A percentile compares a stretch with the other conserved stretches of the same genome.
phyloP scores from a whole-genome alignment of 768 basidiomycete species.

The Macrolepiota albuminosa region DNA sequence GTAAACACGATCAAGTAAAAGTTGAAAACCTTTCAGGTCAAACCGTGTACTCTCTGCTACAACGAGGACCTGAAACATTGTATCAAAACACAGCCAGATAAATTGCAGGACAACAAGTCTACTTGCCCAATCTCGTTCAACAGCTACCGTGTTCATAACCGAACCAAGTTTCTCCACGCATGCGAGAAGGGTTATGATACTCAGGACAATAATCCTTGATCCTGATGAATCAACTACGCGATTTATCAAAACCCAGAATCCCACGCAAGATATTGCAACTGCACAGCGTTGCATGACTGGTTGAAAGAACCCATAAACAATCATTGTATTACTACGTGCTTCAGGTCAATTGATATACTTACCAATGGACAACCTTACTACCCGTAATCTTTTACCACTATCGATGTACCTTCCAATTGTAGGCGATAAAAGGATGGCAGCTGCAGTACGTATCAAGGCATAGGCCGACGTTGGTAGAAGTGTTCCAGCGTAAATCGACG shows the following conservation, averaged over 20 bases:
- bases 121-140: slow-evolving; percentile 26
- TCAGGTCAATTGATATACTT: neutral
- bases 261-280: slow-evolving; percentile 18
- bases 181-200: slow-evolving; percentile 14
- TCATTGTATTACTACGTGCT: neutral
- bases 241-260: slow-evolving; percentile 13
- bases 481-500: slow-evolving; percentile 19
- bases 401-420: slow-evolving; percentile 21
- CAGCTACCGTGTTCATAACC: slow-evolving; percentile 21
- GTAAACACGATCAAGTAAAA: neutral
- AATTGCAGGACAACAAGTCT: neutral
- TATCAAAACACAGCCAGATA: neutral
- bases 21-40: slow-evolving; percentile 4
- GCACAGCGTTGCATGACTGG: slow-evolving; percentile 18
- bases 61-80: slow-evolving; percentile 1
- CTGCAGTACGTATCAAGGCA: slow-evolving; percentile 18
- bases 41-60: slow-evolving; percentile 1
- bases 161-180: slow-evolving; percentile 23
- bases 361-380: slow-evolving; percentile 21
- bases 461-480: slow-evolving; percentile 23
- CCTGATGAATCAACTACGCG: neutral
- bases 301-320: neutral
- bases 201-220: neutral
- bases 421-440: slow-evolving; percentile 19
- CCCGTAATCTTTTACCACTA: slow-evolving; percentile 14